Percentiles rank a stretch among this genome's conserved stretches.
Evolutionary conservation across 495 filamentous ascomycete genomes (phyloP).

Genomic region (Cladorrhinum samala): DNA sequence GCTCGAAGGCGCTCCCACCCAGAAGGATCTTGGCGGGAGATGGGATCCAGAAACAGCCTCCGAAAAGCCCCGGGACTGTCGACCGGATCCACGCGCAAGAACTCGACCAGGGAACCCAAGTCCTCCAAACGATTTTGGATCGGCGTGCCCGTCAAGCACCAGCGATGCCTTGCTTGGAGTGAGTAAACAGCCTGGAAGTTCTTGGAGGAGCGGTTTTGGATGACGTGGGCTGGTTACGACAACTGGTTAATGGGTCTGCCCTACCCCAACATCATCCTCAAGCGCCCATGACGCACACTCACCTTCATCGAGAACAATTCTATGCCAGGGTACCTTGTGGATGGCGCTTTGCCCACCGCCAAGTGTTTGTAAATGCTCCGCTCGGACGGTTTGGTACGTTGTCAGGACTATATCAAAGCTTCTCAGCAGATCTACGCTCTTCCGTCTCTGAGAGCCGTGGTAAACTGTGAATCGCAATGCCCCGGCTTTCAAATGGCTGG

Average conservation of each 20-base stretch:
- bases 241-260: not conserved
- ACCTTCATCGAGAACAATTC: not conserved
- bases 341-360: not conserved
- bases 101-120: constrained; percentile 40
- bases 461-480: not conserved
- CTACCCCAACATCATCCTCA: not conserved
- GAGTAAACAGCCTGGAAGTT: constrained; percentile 18
- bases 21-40: no score
- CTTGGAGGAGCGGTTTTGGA: constrained; percentile 7
- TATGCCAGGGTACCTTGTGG: not conserved
- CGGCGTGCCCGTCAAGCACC: constrained; percentile 47
- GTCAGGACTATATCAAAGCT: not conserved
- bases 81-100: constrained; percentile 34
- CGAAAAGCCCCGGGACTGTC: not conserved
- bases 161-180: constrained; percentile 30
- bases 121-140: constrained; percentile 49
- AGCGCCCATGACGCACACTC: not conserved
- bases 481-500: not conserved
- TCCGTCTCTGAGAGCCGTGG: not conserved
- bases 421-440: not conserved
- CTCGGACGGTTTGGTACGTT: not conserved
- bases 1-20: no score
- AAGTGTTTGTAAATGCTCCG: not conserved
- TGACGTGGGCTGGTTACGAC: constrained; percentile 21
- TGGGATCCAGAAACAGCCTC: not conserved